Base-by-base conservation (phyloP, 2,329 filamentous ascomycete genomes). In the Fusarium hostae region DNA sequence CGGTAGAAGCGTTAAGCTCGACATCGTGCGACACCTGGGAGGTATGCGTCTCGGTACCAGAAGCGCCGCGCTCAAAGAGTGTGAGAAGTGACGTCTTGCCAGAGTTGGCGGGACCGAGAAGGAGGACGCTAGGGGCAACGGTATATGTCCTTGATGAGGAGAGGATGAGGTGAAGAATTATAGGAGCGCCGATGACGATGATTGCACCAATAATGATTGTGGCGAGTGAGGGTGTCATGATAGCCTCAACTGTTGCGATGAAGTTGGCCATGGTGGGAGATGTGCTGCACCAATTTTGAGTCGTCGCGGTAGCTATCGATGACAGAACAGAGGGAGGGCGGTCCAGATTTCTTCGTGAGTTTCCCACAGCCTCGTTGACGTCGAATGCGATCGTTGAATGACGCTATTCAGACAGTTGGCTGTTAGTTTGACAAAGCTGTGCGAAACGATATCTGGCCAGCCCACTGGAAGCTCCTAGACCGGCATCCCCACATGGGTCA, bases 31-130 rank as follows among this genome's bases (percentile, higher is more conserved):
- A 72, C 5, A 81, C 72, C 73, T 89, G 87, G 30, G 86, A 86
- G 34, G 87, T 89, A 81, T 89, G 86, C n/a, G 88, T 90, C 63
- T 80, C 76, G 61, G 82, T 78, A 60, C 80, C 77, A 55, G 75
- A 57, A 71, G 81, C 78, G 76, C 88, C 88, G 75, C 87, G 86
- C 82, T 91, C 88, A 75, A 90, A 85, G 75, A 96, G 87, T 26
- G 94, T 94, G n/a, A 94, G 84, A 37, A 98, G 89, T 12, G 93
- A 88, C 0, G 96, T 98, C 85, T 98, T 99, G 77, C 96, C 96
- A 54, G 90, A 88, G 70, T 91, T 92, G 61, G 91, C 91, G 20
- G 95, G 94, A 2, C 96, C 96, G 52, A 95, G 80, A 45, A 97
- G 88, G 13, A 98, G 85, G 67, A 98, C 90, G 11, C 91, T 92